Percentiles rank a stretch among this genome's conserved stretches.
Conservation (phyloP, 2,329 filamentous ascomycete species). For the Monilinia polystroma region DNA sequence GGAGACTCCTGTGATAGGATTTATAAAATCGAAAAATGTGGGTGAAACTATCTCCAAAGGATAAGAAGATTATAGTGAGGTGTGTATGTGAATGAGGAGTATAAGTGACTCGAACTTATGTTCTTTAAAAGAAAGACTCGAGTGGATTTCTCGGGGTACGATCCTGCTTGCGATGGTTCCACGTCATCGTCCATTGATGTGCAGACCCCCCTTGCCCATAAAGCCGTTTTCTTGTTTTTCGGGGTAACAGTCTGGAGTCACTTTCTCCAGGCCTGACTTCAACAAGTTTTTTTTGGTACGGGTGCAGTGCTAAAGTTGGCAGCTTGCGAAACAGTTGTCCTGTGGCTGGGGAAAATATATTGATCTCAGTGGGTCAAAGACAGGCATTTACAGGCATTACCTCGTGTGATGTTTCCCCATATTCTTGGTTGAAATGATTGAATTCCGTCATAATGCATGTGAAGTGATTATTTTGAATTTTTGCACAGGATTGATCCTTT, state of each 20-base stretch:
- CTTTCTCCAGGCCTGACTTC: slow-evolving; percentile 3
- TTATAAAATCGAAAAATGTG: background rate
- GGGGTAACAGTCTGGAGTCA: slow-evolving; percentile 1
- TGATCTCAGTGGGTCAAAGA: slow-evolving; percentile 11
- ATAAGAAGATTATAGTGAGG: background rate
- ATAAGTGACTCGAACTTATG: slow-evolving; percentile 7
- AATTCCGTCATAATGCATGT: slow-evolving; percentile 22
- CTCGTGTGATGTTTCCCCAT: slow-evolving; percentile 4
- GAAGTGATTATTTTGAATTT: background rate
- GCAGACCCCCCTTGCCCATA: background rate
- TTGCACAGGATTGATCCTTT: background rate
- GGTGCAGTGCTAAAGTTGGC: slow-evolving; percentile 17
- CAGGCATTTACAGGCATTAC: slow-evolving; percentile 8
- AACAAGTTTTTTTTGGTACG: slow-evolving; percentile 11
- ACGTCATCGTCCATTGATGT: slow-evolving; percentile 19
- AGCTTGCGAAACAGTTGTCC: slow-evolving; percentile 14
- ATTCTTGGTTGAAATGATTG: slow-evolving; percentile 6
- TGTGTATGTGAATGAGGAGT: slow-evolving; percentile 2
- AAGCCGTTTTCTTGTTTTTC: slow-evolving; percentile 20
- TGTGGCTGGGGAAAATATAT: slow-evolving; percentile 15
- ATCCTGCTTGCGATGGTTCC: slow-evolving; percentile 16
- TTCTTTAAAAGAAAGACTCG: slow-evolving; percentile 23
- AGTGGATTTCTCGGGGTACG: slow-evolving; percentile 7
- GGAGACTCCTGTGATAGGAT: slow-evolving; percentile 4
- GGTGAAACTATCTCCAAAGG: background rate